Conservation (phyloP, 805 yeast species). For the Saccharomycopsis sp. region DNA sequence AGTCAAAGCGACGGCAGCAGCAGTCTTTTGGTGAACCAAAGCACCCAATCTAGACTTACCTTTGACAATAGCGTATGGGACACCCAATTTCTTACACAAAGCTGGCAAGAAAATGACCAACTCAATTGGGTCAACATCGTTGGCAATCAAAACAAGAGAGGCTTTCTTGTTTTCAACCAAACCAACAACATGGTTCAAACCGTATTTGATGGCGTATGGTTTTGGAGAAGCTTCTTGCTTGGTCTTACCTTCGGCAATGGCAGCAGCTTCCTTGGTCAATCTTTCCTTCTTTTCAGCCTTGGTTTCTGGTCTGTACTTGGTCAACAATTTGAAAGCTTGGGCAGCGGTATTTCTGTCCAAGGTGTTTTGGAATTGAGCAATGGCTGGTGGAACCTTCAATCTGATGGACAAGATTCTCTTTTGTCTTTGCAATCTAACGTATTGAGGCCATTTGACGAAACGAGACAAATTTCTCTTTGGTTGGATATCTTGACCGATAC, state of each 20-base stretch:
- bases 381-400: constrained; percentile 98
- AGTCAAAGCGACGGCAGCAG: constrained; percentile 94
- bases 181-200: constrained; percentile 98
- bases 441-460: constrained; percentile 98
- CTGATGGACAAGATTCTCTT: constrained; percentile 91
- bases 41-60: constrained; percentile 99
- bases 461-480: constrained; percentile 94
- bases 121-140: constrained; percentile 99
- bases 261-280: constrained; percentile 97
- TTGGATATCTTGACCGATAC: constrained; percentile 94
- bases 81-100: constrained; percentile 98
- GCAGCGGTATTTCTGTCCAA: constrained; percentile 99
- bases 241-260: constrained; percentile 95
- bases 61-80: constrained; percentile 96
- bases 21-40: constrained; percentile 93
- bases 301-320: constrained; percentile 99
- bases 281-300: constrained; percentile 97
- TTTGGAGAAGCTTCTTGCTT: constrained; percentile 94
- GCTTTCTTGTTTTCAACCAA: constrained; percentile 98
- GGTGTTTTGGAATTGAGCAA: constrained; percentile 92
- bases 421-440: constrained; percentile 97
- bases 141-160: constrained; percentile 92
- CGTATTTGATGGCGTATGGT: constrained; percentile 96
- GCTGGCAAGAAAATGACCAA: constrained; percentile 96
- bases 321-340: constrained; percentile 91